These are phyloP conservation scores for Coniophora puteana DNA, from an alignment of 1,284 basidiomycete genomes.

Conservation along the genomic window DNA sequence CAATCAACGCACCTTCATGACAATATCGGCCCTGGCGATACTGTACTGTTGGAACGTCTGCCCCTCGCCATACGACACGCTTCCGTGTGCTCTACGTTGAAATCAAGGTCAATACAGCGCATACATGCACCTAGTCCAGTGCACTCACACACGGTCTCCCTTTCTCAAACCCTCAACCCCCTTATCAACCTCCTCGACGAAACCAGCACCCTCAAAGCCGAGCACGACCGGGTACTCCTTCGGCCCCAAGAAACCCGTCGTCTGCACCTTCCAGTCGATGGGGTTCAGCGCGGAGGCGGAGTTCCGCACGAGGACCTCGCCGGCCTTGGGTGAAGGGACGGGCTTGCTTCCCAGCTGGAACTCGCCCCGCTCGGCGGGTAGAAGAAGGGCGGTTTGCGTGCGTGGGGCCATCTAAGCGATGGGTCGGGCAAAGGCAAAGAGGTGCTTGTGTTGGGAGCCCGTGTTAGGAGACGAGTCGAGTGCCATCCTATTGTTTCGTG, in stretches of 20 bases:
- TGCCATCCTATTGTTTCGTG: too few species aligned
- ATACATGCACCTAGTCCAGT: too few species aligned
- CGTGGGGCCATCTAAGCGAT: too few species aligned
- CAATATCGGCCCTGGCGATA: conserved; percentile 34
- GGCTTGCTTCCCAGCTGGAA: neutral
- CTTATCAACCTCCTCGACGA: conserved; percentile 49
- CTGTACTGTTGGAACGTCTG: conserved; percentile 49
- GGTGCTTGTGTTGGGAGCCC: too few species aligned
- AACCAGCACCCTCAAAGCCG: conserved; percentile 58
- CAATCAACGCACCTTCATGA: conserved; percentile 35
- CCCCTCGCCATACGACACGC: too few species aligned
- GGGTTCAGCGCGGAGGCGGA: conserved; percentile 40
- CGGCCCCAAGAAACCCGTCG: conserved; percentile 27
- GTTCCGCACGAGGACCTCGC: conserved; percentile 37
- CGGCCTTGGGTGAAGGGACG: conserved; percentile 34
- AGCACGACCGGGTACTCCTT: conserved; percentile 39
- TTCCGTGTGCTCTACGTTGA: too few species aligned
- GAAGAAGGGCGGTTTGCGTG: neutral
- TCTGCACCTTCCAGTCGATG: conserved; percentile 35
- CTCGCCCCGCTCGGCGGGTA: neutral
- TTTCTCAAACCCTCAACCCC: conserved; percentile 45
- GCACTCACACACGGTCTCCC: conserved; percentile 55
- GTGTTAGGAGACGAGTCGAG: too few species aligned
- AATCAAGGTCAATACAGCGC: too few species aligned
- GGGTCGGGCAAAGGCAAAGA: too few species aligned